Base-by-base conservation (phyloP, 2,329 filamentous ascomycete species). In the Claviceps sp. region DNA sequence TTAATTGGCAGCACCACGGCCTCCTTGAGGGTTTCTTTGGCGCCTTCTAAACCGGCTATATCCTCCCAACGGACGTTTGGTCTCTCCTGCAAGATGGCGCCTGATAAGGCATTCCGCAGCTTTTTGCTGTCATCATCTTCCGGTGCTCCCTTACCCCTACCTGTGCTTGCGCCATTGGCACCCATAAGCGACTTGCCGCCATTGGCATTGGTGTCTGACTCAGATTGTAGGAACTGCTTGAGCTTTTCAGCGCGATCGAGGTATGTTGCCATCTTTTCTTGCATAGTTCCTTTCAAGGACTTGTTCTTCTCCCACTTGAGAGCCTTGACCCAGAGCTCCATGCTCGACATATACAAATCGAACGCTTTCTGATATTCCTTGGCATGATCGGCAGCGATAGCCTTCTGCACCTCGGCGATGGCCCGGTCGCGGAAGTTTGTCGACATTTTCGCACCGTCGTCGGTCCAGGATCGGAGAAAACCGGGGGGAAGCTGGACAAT, bases 261-360 rank as follows among this genome's bases (percentile, higher is more conserved):
- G 76, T 98, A 98, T 67, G 96, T 91, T 61, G 78, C 87, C 19
- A 90, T 89, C 75, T 97, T 97, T 61, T 87, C 82, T 60, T 93
- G 85, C 69, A 98, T 96, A 80, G 95, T 95, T 66, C 94, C 89
- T 75, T 97, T 97, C 57, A 89, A 90, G 62, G 90, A 91, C 57
- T 87, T 83, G 73, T 96, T 97, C 80, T 97, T 98, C 74, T 98
- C 93, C 91, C 91, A 98, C 76, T 98, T 98, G 55, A 98, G 78
- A 38, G 93, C 93, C 56, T 97, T 86, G 87, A 98, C 95, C 76
- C 97, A 98, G 54, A 97, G 82, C 72, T 98, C 91, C 61, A 98
- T 86, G 50, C 91, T 85, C 60, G 89, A 84, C 75, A 95, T 96
- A 80, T 98, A 98, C 57, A 86, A 78, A 66, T 95, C 87, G 69